These are phyloP conservation scores for Gigaspora rosea DNA, from an alignment of 192 early-diverging fungal genomes.

Conservation along the genomic window DNA sequence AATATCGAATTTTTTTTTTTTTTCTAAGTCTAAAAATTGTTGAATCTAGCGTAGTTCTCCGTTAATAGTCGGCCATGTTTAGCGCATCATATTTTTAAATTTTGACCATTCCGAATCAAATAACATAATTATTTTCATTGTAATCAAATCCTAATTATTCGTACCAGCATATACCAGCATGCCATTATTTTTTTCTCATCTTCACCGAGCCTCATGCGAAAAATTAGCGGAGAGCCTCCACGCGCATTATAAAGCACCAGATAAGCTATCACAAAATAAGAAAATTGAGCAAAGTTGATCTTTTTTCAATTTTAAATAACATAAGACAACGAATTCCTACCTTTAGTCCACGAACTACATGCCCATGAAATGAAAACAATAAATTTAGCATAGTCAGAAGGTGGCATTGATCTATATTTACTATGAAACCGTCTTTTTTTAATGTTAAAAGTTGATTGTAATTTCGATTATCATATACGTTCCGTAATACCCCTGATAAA, in stretches of 20 bases:
- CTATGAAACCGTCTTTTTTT: too few relatives aligned
- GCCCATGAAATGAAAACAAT: constrained; percentile 23
- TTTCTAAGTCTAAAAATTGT: too few relatives aligned
- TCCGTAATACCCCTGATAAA: too few relatives aligned
- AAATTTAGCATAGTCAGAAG: constrained; percentile 15
- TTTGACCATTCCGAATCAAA: not conserved
- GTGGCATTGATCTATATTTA: too few relatives aligned
- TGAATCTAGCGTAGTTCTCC: too few relatives aligned
- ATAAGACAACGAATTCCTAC: not conserved
- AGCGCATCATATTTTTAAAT: not conserved
- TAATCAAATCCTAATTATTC: not conserved
- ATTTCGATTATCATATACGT: too few relatives aligned
- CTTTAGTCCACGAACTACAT: constrained; percentile 30
- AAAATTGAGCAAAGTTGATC: not conserved
- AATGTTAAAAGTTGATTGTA: too few relatives aligned
- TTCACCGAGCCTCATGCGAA: constrained; percentile 20
- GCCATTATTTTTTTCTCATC: constrained; percentile 28
- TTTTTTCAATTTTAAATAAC: not conserved
- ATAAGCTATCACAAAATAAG: constrained; percentile 10
- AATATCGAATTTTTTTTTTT: too few relatives aligned
- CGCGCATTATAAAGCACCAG: constrained; percentile 10
- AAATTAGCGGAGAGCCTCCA: constrained; percentile 19
- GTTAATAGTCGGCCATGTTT: too few relatives aligned
- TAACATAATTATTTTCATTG: not conserved
- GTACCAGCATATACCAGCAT: constrained; percentile 20